Evolutionary conservation across 441 rosid species (phyloP).

Genomic region (Brassica hybrid): DNA sequence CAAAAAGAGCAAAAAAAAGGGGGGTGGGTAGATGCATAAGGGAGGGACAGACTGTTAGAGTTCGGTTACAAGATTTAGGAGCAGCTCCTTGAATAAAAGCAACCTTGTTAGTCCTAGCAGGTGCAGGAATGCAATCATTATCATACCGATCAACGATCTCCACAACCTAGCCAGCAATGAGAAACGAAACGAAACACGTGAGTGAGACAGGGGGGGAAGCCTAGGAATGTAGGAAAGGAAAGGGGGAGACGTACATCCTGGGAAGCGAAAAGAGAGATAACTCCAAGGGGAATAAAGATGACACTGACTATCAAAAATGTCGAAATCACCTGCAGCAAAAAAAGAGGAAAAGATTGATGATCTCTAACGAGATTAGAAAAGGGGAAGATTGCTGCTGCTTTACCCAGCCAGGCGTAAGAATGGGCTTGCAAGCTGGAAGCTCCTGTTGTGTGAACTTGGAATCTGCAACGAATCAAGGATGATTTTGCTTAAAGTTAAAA

Average conservation of each 20-base stretch:
- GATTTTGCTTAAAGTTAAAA: too few species aligned
- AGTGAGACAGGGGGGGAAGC: slow-evolving; percentile 20
- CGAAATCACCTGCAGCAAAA: slow-evolving; percentile 72
- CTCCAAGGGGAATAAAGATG: slow-evolving; percentile 89
- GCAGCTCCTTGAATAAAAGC: slow-evolving; percentile 60
- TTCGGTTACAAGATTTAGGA: slow-evolving; percentile 56
- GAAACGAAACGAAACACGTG: slow-evolving; percentile 16
- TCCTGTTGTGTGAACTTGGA: slow-evolving; percentile 96
- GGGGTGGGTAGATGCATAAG: too few species aligned
- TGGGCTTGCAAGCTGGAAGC: slow-evolving; percentile 99
- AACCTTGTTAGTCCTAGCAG: slow-evolving; percentile 58
- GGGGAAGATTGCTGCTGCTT: slow-evolving; percentile 3
- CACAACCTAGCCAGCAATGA: slow-evolving; percentile 62
- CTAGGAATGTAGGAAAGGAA: neutral
- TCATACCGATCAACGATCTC: slow-evolving; percentile 90
- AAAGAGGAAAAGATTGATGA: neutral
- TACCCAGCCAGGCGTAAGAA: slow-evolving; percentile 96
- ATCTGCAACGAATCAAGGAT: slow-evolving; percentile 54
- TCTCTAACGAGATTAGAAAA: neutral
- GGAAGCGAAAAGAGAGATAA: slow-evolving; percentile 83
- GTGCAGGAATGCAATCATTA: slow-evolving; percentile 59
- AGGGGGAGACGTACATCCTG: slow-evolving; percentile 58
- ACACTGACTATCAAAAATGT: slow-evolving; percentile 89
- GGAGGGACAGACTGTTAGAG: slow-evolving; percentile 53
- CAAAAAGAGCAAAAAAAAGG: neutral